Evolutionary conservation across 2,329 filamentous ascomycete genomes (phyloP), one percentile per base, ranked within the genome.

Genomic region (Didymella keratinophila): DNA sequence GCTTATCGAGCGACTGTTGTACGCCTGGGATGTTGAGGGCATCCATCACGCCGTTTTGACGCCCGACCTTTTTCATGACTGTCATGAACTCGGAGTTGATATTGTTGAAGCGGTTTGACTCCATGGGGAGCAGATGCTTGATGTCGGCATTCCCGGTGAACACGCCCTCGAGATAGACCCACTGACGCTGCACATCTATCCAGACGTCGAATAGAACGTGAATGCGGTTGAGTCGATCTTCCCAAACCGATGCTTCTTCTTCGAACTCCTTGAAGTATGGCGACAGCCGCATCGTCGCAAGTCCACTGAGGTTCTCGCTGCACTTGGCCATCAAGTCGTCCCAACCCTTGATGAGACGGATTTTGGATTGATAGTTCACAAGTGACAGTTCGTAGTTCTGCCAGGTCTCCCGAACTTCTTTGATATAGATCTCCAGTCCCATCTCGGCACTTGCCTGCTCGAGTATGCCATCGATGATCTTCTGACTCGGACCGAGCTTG

Each of bases 121-220:
- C 95, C 63, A 97, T 93, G 4, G 96, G 96, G 21, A 99, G 86
- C 50, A 99, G 83, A 76, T 98, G 94, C 79, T 98, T 99, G 82
- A 99, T 99, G 73, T 99, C 95, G 37, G 92, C 94, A 73, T 99
- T 99, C 58, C 95, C 95, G 1, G 94, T 97, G 75, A 99, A 99
- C 32, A 99, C 95, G 66, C 95, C 95, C 79, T 99, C 96, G 5
- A 99, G 86, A 76, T 99, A 99, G 8, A 99, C 95, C 95, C 95
- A 99, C 80, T 99, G 95, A 61, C 96, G 90, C 78, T 99, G 95
- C n/a, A 99, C 96, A 78, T 99, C 96, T 69, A 99, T 99, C 96
- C 96, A 99, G 16, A 99, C 93, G 76, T 99, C 95, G 72, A 99
- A 99, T 10, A 99, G 85, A 16, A 99, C 92, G 74, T 99, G 95